Base-by-base conservation (phyloP, 345 rosid genomes). In the Rhodamnia rubescens region DNA sequence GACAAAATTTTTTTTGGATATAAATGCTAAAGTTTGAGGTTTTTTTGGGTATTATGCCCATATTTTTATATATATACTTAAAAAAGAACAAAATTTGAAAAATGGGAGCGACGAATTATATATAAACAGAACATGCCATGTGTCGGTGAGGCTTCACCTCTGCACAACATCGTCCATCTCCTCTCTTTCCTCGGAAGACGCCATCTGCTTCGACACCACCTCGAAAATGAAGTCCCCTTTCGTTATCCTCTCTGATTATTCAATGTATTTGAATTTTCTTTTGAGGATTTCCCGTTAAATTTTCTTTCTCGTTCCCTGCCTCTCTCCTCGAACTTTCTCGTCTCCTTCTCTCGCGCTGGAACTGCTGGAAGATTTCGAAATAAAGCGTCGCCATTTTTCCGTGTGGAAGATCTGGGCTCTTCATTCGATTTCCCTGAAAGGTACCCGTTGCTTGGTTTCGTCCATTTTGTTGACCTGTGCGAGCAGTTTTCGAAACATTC, bases 401-500 rank as follows among this genome's bases (percentile, higher is more conserved):
- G 92, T 44, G 47, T 69, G 47, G 80, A 40, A 69, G 94, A 93
- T 90, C 92, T 90, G 88, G 89, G 53, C 58, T 90, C 91, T 89
- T 91, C 59, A 59, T 86, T 89, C 90, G 36, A 54, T 69, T 11
- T 80, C 84, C 85, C 87, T 84, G 53, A 61, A 88, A 89, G 93
- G 92, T 89, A 87, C 85, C 58, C 85, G 74, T 83, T 83, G 53
- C 36, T 85, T 61, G 75, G 29, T 75, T 85, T 61, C 64, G 55
- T 29, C 6, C 80, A 40, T 88, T 83, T 56, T 59, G 78, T 8
- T 87, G 80, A 36, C 18, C 40, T 5, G 47, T 44, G 80, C 47
- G 80, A 36, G 80, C 80, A 22, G 80, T 32, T 36, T 22, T 36
- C 47, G 2, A 36, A 18, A 26, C 51, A 16, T 42, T 44, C 14